Conservation (phyloP, 495 filamentous ascomycete genomes). For the Penicillium diatomitis region DNA sequence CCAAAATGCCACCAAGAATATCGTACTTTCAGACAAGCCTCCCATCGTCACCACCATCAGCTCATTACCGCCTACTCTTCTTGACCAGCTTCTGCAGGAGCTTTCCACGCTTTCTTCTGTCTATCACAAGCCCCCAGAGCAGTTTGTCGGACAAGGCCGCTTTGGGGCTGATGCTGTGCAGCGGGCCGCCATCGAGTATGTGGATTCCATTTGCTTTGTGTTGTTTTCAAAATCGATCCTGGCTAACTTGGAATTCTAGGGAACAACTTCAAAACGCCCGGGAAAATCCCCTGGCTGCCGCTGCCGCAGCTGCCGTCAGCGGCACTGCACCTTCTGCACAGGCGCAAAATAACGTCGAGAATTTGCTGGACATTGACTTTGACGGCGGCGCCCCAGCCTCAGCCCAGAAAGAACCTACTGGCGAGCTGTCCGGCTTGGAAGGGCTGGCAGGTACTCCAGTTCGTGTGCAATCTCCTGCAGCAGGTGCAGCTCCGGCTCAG, state of each 20-base stretch:
- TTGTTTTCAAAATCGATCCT: slow-evolving; percentile 62
- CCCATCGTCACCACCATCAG: slow-evolving; percentile 89
- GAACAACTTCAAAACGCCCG: slow-evolving; percentile 77
- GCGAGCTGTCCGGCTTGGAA: slow-evolving; percentile 58
- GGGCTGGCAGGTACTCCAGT: slow-evolving; percentile 72
- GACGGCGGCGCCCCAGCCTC: slow-evolving; percentile 89
- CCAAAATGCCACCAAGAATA: slow-evolving; percentile 73
- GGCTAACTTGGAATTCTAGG: slow-evolving; percentile 36
- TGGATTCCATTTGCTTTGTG: background rate
- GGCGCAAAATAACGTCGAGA: slow-evolving; percentile 75
- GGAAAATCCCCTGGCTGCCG: slow-evolving; percentile 89
- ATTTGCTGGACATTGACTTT: slow-evolving; percentile 96
- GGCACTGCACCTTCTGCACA: slow-evolving; percentile 41
- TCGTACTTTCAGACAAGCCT: slow-evolving; percentile 90
- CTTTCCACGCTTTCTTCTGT: slow-evolving; percentile 95
- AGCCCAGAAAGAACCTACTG: slow-evolving; percentile 59
- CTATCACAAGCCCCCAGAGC: slow-evolving; percentile 97
- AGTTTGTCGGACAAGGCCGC: slow-evolving; percentile 89
- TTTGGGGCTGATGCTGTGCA: slow-evolving; percentile 93
- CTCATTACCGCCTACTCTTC: slow-evolving; percentile 69
- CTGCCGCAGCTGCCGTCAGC: slow-evolving; percentile 58
- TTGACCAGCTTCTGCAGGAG: slow-evolving; percentile 80
- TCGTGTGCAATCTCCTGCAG: slow-evolving; percentile 57
- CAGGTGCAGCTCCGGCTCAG: slow-evolving; percentile 30
- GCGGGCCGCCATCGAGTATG: slow-evolving; percentile 80